phyloP scores from a whole-genome alignment of 208 protist species.

The Naegleria gruberi region DNA sequence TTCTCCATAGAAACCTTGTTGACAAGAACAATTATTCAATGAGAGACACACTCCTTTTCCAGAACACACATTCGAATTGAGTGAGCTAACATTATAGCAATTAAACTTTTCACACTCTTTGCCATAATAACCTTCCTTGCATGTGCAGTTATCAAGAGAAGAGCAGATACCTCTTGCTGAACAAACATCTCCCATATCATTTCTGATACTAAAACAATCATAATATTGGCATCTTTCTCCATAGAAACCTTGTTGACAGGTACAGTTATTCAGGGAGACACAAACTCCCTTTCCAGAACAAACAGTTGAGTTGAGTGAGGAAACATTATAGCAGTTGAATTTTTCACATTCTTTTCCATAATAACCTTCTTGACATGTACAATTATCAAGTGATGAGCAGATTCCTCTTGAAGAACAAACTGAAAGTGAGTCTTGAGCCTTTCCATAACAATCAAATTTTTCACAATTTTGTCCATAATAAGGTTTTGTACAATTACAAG shows the following conservation, averaged over 20 bases:
- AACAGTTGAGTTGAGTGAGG: neutral
- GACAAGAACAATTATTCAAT: neutral
- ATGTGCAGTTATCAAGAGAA: neutral
- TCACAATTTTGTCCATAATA: neutral
- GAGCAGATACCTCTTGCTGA: neutral
- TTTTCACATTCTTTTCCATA: no score
- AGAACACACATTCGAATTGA: neutral
- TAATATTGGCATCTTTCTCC: neutral
- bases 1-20: neutral
- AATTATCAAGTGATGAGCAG: neutral
- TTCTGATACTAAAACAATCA: neutral
- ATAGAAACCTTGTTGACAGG: neutral
- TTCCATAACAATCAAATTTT: neutral
- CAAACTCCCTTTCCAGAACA: no score
- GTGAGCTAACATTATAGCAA: neutral
- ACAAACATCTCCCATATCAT: neutral
- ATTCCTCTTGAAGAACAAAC: neutral
- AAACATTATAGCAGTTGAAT: no score
- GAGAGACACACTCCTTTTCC: neutral
- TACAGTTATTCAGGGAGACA: no score
- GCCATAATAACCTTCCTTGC: neutral
- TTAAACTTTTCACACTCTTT: neutral
- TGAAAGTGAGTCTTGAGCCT: no score
- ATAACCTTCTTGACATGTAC: neutral
- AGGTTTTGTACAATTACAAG: neutral